A percentile compares a stretch with the other conserved stretches of the same genome.
phyloP scores from a whole-genome alignment of 257 asterid genomes.

The Galeopsis tetrahit region DNA sequence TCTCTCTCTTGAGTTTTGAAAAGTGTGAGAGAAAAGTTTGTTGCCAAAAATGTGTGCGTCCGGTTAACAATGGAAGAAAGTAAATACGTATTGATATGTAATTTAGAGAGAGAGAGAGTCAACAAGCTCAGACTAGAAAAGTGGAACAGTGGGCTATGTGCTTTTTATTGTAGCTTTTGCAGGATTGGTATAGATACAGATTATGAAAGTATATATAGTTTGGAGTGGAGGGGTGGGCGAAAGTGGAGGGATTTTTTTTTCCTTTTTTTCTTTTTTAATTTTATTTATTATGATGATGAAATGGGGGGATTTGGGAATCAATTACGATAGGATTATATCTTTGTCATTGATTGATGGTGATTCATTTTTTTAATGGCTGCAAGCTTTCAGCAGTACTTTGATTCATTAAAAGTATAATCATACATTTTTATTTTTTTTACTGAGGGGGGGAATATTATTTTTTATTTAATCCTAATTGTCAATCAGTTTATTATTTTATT shows the following conservation, averaged over 20 bases:
- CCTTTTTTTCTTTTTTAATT: conserved; percentile 19
- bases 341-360: conserved; percentile 61
- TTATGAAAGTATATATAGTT: conserved; percentile 21
- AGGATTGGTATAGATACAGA: conserved; percentile 31
- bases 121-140: conserved; percentile 38
- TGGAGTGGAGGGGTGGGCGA: conserved; percentile 5
- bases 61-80: conserved; percentile 9
- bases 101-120: conserved; percentile 35
- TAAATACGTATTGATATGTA: conserved; percentile 40
- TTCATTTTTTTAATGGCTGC: conserved; percentile 24
- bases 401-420: no score
- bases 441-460: no score
- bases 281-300: conserved; percentile 43
- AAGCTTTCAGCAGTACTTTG: background rate
- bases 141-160: conserved; percentile 31
- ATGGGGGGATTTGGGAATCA: conserved; percentile 69
- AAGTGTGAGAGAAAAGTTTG: background rate
- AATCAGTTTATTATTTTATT: conserved; percentile 25
- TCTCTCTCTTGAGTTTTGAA: background rate
- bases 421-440: no score
- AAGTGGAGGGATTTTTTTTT: conserved; percentile 35
- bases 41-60: conserved; percentile 11
- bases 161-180: conserved; percentile 34
- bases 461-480: background rate
- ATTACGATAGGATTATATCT: conserved; percentile 65